Base-by-base conservation (phyloP, 495 filamentous ascomycete genomes). In the Hamigera avellanea region DNA sequence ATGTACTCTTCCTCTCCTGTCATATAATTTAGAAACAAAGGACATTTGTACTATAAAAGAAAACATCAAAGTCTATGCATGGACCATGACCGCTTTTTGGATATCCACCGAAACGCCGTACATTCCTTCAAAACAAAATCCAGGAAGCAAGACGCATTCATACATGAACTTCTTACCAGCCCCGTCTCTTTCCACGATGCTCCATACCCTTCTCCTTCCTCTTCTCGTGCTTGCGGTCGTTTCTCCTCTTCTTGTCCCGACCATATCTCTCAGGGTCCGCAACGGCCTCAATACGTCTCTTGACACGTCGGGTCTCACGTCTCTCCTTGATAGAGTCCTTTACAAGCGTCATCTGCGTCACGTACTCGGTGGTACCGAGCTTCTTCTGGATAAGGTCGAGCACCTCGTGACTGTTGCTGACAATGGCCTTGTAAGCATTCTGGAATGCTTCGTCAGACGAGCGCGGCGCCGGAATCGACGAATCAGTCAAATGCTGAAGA, bases 271-370 rank as follows among this genome's bases (percentile, higher is more conserved):
- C 86, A 8, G 91, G 89, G 41, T 81, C 74, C 18, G 67, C 71
- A 14, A 98, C 78, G 18, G 81, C 80, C 49, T 89, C 86, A 40
- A 95, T 81, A 52, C 80, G 81, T 46, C 91, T 67, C 71, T 98
- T 95, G 36, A 64, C 70, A 27, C 80, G 76, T 52, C 91, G 62
- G 33, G 72, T 73, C 45, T 81, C 76, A 42, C 91, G 70, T 48
- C 78, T 72, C 49, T 68, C 69, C 49, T 71, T 75, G 10, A 89
- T 77, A 19, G 60, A 66, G 27, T 82, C 71, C 36, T 81, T 73
- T 4, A 91, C 81, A 19, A 60, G 68, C 25, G 77, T 54, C 51
- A 95, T 63, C 29, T 78, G 67, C 23, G 65, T 63, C 14, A 87
- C 72, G 55, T 84, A 96, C 46, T 72, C 78, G 0, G 74, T 70